Evolutionary conservation across 2,329 filamentous ascomycete species (phyloP).

Genomic region (Cercospora brassicicola): DNA sequence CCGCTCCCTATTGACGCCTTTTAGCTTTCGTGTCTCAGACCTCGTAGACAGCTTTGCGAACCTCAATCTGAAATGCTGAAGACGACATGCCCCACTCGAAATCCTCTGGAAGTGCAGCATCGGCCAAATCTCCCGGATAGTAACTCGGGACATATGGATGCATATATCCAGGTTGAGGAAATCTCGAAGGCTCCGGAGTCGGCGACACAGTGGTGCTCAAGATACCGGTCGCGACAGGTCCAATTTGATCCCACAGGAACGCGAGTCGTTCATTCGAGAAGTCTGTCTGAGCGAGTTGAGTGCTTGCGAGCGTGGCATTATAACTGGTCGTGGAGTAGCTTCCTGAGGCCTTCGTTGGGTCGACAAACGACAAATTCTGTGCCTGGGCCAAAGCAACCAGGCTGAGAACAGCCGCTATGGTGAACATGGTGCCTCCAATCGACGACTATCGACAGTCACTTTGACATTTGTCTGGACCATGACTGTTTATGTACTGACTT

Average conservation of each 20-base stretch:
- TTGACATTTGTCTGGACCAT: not conserved
- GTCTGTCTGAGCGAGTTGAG: constrained; percentile 46
- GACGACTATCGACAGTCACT: not conserved
- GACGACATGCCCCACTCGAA: constrained; percentile 39
- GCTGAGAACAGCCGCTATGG: not conserved
- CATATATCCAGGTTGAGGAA: constrained; percentile 39
- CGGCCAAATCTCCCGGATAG: constrained; percentile 34
- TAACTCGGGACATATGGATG: constrained; percentile 47
- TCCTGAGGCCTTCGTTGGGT: constrained; percentile 10
- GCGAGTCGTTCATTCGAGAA: constrained; percentile 51
- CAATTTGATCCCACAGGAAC: constrained; percentile 39
- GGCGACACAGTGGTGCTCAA: constrained; percentile 34
- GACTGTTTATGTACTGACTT: not conserved
- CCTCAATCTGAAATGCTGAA: constrained; percentile 39
- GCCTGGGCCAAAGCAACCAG: not conserved
- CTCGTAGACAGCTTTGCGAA: not conserved
- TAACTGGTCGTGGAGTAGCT: constrained; percentile 36
- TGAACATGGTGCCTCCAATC: not conserved
- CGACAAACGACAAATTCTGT: constrained; percentile 7
- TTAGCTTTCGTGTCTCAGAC: not conserved
- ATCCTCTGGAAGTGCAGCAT: constrained; percentile 40
- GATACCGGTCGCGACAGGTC: constrained; percentile 29
- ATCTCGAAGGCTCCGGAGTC: constrained; percentile 38
- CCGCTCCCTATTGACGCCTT: constrained; percentile 28
- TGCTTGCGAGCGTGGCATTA: constrained; percentile 48